phyloP scores from a whole-genome alignment of 2,329 filamentous ascomycete genomes.

The Phialophora tarda region DNA sequence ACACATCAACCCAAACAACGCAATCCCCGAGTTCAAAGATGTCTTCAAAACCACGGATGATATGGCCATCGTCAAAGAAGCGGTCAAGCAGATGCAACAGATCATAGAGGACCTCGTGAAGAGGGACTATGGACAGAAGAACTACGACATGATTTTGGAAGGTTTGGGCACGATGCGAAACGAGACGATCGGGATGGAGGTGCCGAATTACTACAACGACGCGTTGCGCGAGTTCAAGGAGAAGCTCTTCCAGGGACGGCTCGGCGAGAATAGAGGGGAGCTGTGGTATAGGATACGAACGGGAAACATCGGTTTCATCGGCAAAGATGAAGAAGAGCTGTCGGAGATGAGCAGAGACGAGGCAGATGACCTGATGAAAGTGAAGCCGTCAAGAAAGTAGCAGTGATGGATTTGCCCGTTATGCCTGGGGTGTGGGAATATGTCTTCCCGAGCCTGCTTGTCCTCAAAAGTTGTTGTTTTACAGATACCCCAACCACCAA shows the following conservation, averaged over 20 bases:
- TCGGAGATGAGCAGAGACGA: slow-evolving; percentile 22
- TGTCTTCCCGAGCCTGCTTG: background rate
- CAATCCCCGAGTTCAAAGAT: slow-evolving; percentile 90
- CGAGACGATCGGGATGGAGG: slow-evolving; percentile 75
- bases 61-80: slow-evolving; percentile 67
- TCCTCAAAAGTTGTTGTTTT: background rate
- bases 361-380: slow-evolving; percentile 28
- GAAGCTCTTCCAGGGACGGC: slow-evolving; percentile 68
- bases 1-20: slow-evolving; percentile 70
- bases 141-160: slow-evolving; percentile 77
- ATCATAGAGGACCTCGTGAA: slow-evolving; percentile 73
- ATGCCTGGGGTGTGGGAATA: background rate
- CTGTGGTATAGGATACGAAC: slow-evolving; percentile 79
- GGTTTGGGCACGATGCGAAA: slow-evolving; percentile 78
- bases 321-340: slow-evolving; percentile 12
- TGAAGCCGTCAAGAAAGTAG: slow-evolving; percentile 8
- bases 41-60: slow-evolving; percentile 67
- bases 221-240: slow-evolving; percentile 74
- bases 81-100: slow-evolving; percentile 73
- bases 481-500: background rate
- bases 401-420: background rate
- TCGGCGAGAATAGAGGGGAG: slow-evolving; percentile 78
- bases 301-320: slow-evolving; percentile 72
- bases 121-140: slow-evolving; percentile 74
- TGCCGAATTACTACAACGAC: slow-evolving; percentile 76